A percentile compares a stretch with the other conserved stretches of the same genome.
Conservation (phyloP, 176 grass and related monocot species). For the Oryza nivara region DNA sequence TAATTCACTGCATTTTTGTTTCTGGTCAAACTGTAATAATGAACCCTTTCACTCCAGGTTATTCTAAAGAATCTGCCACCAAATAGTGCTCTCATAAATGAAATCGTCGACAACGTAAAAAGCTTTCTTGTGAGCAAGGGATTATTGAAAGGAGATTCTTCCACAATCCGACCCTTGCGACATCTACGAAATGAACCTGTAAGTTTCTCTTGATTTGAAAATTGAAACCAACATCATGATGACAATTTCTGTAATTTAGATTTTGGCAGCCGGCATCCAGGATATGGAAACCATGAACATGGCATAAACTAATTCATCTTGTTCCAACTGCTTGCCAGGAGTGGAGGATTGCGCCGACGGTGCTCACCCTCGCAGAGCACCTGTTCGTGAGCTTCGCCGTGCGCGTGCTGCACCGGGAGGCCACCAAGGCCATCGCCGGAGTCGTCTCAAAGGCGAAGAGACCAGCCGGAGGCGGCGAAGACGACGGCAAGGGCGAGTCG, state of each 20-base stretch:
- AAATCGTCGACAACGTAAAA: slow-evolving; percentile 80
- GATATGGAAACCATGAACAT: not conserved
- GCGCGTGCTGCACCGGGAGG: slow-evolving; percentile 60
- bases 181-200: slow-evolving; percentile 73
- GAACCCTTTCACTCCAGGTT: slow-evolving; percentile 44
- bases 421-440: slow-evolving; percentile 46
- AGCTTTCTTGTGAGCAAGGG: slow-evolving; percentile 79
- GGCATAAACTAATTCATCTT: not conserved
- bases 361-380: slow-evolving; percentile 78
- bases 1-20: not conserved
- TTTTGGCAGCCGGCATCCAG: not conserved
- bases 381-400: slow-evolving; percentile 83
- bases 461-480: not conserved
- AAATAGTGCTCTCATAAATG: slow-evolving; percentile 74
- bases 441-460: slow-evolving; percentile 42
- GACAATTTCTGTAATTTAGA: not conserved
- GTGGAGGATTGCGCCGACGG: slow-evolving; percentile 75
- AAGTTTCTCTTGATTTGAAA: slow-evolving; percentile 21
- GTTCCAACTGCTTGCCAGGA: slow-evolving; percentile 52
- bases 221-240: too few species aligned
- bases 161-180: slow-evolving; percentile 49
- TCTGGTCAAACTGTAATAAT: not conserved
- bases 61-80: slow-evolving; percentile 84
- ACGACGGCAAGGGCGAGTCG: not conserved
- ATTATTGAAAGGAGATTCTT: slow-evolving; percentile 69